Percentiles rank a stretch among this genome's conserved stretches.
These are phyloP conservation scores for Dendrobium catenatum DNA, from an alignment of 106 monocot genomes.

Conservation along the genomic window DNA sequence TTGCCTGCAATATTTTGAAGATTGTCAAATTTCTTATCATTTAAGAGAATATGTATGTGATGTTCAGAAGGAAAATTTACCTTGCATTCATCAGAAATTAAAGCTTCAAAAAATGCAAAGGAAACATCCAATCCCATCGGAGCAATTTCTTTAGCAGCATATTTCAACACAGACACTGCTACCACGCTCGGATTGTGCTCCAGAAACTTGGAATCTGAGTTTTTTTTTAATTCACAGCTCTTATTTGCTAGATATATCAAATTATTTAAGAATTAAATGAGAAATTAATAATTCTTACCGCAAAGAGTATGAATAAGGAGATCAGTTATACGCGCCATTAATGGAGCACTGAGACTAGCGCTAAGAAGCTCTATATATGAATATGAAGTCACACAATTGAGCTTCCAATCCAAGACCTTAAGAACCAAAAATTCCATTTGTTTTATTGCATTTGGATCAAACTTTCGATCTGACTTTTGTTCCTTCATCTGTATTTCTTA, in stretches of 20 bases:
- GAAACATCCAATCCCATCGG: background rate
- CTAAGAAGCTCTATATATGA: conserved; percentile 41
- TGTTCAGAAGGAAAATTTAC: background rate
- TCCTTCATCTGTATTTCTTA: conserved; percentile 37
- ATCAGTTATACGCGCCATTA: conserved; percentile 7
- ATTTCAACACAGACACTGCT: conserved; percentile 14
- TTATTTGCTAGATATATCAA: background rate
- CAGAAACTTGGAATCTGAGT: conserved; percentile 17
- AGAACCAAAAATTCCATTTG: conserved; percentile 69
- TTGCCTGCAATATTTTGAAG: conserved; percentile 4
- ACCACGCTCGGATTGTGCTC: conserved; percentile 6
- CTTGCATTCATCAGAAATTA: conserved; percentile 19
- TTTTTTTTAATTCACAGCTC: background rate
- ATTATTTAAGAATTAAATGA: background rate
- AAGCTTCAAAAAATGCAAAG: background rate
- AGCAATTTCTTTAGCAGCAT: conserved; percentile 11
- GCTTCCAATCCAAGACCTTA: conserved; percentile 62
- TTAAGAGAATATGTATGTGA: background rate
- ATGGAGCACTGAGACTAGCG: background rate
- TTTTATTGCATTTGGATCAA: conserved; percentile 38
- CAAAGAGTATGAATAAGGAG: conserved; percentile 33
- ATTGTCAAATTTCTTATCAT: background rate
- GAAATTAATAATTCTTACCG: conserved; percentile 17
- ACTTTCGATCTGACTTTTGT: conserved; percentile 26
- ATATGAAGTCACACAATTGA: conserved; percentile 55